These are phyloP conservation scores for Suillus tomentosus DNA, from an alignment of 768 basidiomycete genomes.

Conservation along the genomic window DNA sequence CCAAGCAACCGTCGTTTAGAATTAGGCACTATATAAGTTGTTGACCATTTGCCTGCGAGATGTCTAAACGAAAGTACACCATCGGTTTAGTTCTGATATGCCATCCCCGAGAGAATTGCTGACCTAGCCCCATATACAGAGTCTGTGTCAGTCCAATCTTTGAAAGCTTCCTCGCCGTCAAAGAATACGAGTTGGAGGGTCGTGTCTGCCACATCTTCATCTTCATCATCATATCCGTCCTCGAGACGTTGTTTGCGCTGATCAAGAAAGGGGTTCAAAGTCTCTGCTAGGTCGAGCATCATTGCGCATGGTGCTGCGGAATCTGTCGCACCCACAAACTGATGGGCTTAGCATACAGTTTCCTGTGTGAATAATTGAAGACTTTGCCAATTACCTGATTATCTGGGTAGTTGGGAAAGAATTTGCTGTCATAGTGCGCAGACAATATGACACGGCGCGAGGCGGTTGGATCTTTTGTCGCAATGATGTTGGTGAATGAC, in stretches of 20 bases:
- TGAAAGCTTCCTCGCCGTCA: conserved; percentile 97
- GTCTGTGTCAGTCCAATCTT: conserved; percentile 84
- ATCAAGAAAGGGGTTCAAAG: conserved; percentile 72
- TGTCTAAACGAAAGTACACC: conserved; percentile 53
- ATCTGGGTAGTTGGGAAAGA: conserved; percentile 65
- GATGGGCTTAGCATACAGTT: conserved; percentile 7
- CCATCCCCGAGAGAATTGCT: conserved; percentile 1
- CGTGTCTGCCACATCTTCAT: conserved; percentile 74
- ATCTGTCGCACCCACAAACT: conserved; percentile 98
- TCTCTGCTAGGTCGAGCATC: conserved; percentile 89
- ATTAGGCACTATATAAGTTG: conserved; percentile 63
- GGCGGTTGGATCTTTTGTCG: conserved; percentile 91
- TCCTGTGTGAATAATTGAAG: neutral
- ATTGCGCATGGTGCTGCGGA: conserved; percentile 95
- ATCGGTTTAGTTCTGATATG: conserved; percentile 6
- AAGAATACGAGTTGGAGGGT: conserved; percentile 94
- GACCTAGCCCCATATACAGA: conserved; percentile 96
- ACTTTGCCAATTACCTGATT: conserved; percentile 62
- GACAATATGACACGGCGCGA: conserved; percentile 80
- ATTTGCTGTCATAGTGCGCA: conserved; percentile 95
- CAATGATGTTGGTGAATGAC: conserved; percentile 87
- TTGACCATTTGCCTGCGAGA: conserved; percentile 83
- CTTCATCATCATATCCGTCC: conserved; percentile 49
- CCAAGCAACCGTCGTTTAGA: conserved; percentile 59
- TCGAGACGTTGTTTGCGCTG: conserved; percentile 56